Conservation (phyloP, 2,329 filamentous ascomycete species). For the Calonectria ilicicola region DNA sequence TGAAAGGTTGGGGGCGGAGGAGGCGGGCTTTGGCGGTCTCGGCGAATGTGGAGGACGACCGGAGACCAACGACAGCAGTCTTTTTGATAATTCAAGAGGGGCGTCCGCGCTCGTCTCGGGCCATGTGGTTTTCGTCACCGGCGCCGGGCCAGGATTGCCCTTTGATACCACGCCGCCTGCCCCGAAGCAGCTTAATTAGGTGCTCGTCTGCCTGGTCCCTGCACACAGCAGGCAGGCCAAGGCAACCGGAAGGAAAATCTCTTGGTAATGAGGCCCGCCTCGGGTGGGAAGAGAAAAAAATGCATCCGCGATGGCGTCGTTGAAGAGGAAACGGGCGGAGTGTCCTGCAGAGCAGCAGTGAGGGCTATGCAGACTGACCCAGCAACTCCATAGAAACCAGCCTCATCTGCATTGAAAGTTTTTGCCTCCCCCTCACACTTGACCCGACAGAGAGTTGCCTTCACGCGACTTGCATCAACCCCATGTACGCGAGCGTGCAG, state of each 20-base stretch:
- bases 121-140: slow-evolving; percentile 25
- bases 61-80: slow-evolving; percentile 33
- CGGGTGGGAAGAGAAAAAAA: slow-evolving; percentile 19
- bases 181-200: slow-evolving; percentile 32
- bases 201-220: slow-evolving; percentile 34
- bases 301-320: slow-evolving; percentile 36
- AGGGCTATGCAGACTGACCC: slow-evolving; percentile 25
- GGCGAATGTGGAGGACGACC: slow-evolving; percentile 22
- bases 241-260: not conserved
- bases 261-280: slow-evolving; percentile 15
- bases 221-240: slow-evolving; percentile 20
- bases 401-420: slow-evolving; percentile 30
- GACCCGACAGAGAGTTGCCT: slow-evolving; percentile 29
- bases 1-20: slow-evolving; percentile 25
- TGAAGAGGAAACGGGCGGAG: slow-evolving; percentile 32
- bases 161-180: slow-evolving; percentile 25
- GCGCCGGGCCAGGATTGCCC: slow-evolving; percentile 26
- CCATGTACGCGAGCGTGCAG: slow-evolving; percentile 45
- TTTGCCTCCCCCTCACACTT: slow-evolving; percentile 35
- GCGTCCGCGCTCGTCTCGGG: slow-evolving; percentile 33
- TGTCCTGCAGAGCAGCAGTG: slow-evolving; percentile 30
- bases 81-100: slow-evolving; percentile 39
- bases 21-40: slow-evolving; percentile 18
- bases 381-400: slow-evolving; percentile 36
- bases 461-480: slow-evolving; percentile 45